These are phyloP conservation scores for Kodamaea sagamina DNA, from an alignment of 805 yeast genomes.

Conservation along the genomic window DNA sequence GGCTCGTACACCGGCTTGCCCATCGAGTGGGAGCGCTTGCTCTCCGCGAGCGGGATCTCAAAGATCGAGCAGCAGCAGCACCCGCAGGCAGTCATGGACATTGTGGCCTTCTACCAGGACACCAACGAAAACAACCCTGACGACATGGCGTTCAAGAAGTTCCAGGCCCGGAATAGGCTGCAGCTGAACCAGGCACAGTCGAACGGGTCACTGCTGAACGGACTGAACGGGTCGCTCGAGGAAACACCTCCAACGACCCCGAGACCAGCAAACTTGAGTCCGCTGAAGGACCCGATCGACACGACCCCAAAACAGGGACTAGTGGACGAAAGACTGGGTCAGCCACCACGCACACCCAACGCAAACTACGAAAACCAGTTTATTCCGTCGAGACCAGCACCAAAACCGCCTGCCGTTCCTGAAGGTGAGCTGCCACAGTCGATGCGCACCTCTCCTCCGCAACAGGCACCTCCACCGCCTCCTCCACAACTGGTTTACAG, in stretches of 20 bases:
- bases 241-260: conserved; percentile 34
- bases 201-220: conserved; percentile 13
- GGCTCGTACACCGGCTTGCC: conserved; percentile 94
- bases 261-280: conserved; percentile 15
- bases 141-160: conserved; percentile 46
- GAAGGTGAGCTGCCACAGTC: not conserved
- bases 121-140: conserved; percentile 42
- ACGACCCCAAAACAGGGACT: conserved; percentile 36
- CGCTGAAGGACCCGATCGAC: conserved; percentile 12
- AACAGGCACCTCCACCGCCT: conserved; percentile 13
- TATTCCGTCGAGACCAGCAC: conserved; percentile 70
- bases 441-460: conserved; percentile 5
- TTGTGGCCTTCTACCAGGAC: conserved; percentile 81
- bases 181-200: conserved; percentile 1
- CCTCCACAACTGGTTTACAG: conserved; percentile 9
- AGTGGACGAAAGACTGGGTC: conserved; percentile 10
- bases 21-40: conserved; percentile 83
- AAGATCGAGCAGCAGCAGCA: conserved; percentile 85
- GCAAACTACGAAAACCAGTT: conserved; percentile 45
- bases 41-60: conserved; percentile 85
- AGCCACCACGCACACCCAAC: conserved; percentile 28
- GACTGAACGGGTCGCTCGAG: conserved; percentile 26
- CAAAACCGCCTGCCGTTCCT: conserved; percentile 49
- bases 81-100: conserved; percentile 93
- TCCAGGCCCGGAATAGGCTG: conserved; percentile 28